Evolutionary conservation across 2,329 filamentous ascomycete genomes (phyloP), one percentile per base, ranked within the genome.

Genomic region (Paraconiothyrium sp.): DNA sequence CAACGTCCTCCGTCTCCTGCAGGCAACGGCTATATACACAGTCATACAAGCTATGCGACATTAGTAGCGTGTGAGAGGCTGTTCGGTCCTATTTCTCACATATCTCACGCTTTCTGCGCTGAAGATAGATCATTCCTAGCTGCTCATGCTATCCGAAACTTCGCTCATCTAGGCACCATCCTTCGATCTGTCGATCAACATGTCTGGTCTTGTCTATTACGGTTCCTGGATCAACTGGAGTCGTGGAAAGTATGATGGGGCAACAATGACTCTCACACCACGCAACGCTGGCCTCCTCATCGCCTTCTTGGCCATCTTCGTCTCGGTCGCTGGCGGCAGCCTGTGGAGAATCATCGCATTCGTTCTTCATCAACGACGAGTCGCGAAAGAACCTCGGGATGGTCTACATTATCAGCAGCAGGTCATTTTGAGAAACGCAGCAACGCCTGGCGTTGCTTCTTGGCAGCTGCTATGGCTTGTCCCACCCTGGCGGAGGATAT

Each of bases 151-250:
- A 27, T 6, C 46, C 24, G 22, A 16, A 30, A 30, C 30, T 2
- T 35, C 14, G 5, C 27, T 35, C 32, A 27, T 16, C 5, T 11
- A 20, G 48, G 27, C 16, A n/a, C n/a, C 30, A 35, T 35, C 48
- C 30, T 35, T 50, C 27, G 14, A 14, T 30, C 14, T 2, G 13
- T 13, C 16, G 8, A 50, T 35, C 27, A 35, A 50, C 48, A 50
- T 50, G 48, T 50, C 48, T 7, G 32, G 22, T 22, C 27, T 50
- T 22, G 57, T 78, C 4, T 61, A 74, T 48, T 54, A 69, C 9
- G 76, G 76, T 11, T n/a, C 71, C 27, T 78, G 77, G 77, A 76
- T 64, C 1, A 72, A 79, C 55, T 77, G 71, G 72, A 73, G 71
- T n/a, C 56, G 64, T 14, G 75, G 77, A 2, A 49, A 46, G 2